Percentiles rank a stretch among this genome's conserved stretches.
Evolutionary conservation across 257 asterid species (phyloP).

Genomic region (Solanum pennellii): DNA sequence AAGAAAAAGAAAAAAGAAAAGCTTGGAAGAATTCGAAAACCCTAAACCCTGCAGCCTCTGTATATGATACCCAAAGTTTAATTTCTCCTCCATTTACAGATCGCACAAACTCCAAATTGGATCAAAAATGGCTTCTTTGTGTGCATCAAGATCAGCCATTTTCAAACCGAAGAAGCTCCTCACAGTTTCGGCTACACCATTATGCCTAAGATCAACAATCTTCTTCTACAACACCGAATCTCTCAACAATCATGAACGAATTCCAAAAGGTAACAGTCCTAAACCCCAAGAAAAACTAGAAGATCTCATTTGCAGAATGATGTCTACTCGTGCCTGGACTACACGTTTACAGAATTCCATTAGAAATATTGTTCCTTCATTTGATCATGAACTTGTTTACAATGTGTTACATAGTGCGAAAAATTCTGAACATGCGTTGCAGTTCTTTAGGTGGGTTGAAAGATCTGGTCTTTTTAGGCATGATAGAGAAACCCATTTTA

Average conservation of each 20-base stretch:
- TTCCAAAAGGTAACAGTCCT: constrained; percentile 12
- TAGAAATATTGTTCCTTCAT: constrained; percentile 52
- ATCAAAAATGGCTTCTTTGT: background rate
- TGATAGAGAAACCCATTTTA: constrained; percentile 51
- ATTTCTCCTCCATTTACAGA: background rate
- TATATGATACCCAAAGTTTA: background rate
- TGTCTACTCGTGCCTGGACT: constrained; percentile 86
- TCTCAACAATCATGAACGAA: background rate
- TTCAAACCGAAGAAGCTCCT: background rate
- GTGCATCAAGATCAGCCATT: background rate
- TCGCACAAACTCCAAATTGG: background rate
- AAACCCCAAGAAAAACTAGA: constrained; percentile 46
- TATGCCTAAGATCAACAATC: background rate
- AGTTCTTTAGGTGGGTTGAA: constrained; percentile 94
- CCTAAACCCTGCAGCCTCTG: background rate
- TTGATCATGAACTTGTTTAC: constrained; percentile 68
- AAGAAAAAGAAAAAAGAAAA: background rate
- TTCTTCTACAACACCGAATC: background rate
- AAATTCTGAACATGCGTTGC: constrained; percentile 79
- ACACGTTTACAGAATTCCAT: constrained; percentile 85
- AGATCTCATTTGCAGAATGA: constrained; percentile 68
- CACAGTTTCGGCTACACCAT: background rate
- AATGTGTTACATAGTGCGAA: constrained; percentile 63
- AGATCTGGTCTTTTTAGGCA: constrained; percentile 56
- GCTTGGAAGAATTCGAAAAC: background rate